These are phyloP conservation scores for Halophytophthora polymorphica DNA, from an alignment of 352 stramenopile species.

Conservation along the genomic window DNA sequence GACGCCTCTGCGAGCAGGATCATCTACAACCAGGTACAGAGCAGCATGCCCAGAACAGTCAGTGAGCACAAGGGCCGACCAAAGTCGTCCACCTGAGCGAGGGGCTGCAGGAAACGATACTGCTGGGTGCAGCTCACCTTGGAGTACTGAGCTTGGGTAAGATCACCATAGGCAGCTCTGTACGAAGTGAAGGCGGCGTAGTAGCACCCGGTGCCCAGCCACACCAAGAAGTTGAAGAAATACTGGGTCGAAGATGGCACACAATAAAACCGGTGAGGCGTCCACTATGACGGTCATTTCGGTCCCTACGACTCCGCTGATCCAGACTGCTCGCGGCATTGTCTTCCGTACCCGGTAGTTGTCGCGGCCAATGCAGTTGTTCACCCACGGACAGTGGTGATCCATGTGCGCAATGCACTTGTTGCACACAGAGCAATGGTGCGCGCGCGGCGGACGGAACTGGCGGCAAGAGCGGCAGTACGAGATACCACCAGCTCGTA, in stretches of 20 bases:
- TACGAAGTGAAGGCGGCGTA: constrained; percentile 66
- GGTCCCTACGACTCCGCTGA: no score
- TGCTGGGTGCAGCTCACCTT: constrained; percentile 33
- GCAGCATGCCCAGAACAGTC: no score
- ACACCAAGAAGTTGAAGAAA: constrained; percentile 75
- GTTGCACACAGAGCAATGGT: constrained; percentile 82
- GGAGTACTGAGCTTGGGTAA: constrained; percentile 48
- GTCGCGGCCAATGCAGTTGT: constrained; percentile 96
- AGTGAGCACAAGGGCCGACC: no score
- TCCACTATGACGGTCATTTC: no score
- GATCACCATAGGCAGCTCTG: constrained; percentile 44
- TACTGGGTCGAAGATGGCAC: constrained; percentile 48
- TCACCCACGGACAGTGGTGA: constrained; percentile 97
- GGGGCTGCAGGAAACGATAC: neutral
- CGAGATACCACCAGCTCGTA: constrained; percentile 23
- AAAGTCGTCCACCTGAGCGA: no score
- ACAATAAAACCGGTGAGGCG: no score
- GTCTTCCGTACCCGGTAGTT: constrained; percentile 89
- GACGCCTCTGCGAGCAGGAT: constrained; percentile 18
- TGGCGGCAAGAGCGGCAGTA: constrained; percentile 54
- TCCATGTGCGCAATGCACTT: constrained; percentile 95
- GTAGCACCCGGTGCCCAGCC: constrained; percentile 50
- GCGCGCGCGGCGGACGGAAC: constrained; percentile 46
- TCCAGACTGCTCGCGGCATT: no score
- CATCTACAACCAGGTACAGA: constrained; percentile 25